These are phyloP conservation scores for Apiosordaria backusii DNA, from an alignment of 495 filamentous ascomycete species.

Conservation along the genomic window DNA sequence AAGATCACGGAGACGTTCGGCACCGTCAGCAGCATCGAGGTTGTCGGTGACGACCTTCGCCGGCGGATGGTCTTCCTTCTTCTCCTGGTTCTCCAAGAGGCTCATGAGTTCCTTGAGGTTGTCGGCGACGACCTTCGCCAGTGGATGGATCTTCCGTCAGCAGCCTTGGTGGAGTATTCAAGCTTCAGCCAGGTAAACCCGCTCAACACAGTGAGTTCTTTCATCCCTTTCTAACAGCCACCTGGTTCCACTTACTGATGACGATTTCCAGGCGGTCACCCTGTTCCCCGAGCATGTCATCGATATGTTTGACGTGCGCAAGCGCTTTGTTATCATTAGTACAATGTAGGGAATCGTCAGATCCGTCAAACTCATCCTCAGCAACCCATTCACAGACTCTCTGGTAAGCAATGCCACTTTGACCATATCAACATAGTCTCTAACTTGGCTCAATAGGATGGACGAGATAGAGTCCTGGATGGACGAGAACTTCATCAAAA, in stretches of 20 bases:
- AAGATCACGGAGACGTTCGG: constrained; percentile 42
- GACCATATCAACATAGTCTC: not conserved
- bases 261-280: no score
- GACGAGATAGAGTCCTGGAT: constrained; percentile 99
- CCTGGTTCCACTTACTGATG: no score
- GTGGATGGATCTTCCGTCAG: constrained; percentile 36
- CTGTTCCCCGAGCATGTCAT: no score
- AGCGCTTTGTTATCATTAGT: no score
- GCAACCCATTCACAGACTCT: constrained; percentile 40
- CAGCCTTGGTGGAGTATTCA: constrained; percentile 15
- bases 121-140: constrained; percentile 26
- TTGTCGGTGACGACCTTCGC: constrained; percentile 21
- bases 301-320: no score
- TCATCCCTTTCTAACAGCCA: not conserved
- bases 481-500: constrained; percentile 96
- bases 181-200: no score
- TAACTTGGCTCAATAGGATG: constrained; percentile 62
- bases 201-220: not conserved
- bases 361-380: no score
- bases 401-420: constrained; percentile 34
- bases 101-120: constrained; percentile 20
- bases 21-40: constrained; percentile 32
- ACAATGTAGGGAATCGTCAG: no score
- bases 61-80: not conserved
- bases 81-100: not conserved